Conservation (phyloP, 495 filamentous ascomycete species). For the Neurospora africana region DNA sequence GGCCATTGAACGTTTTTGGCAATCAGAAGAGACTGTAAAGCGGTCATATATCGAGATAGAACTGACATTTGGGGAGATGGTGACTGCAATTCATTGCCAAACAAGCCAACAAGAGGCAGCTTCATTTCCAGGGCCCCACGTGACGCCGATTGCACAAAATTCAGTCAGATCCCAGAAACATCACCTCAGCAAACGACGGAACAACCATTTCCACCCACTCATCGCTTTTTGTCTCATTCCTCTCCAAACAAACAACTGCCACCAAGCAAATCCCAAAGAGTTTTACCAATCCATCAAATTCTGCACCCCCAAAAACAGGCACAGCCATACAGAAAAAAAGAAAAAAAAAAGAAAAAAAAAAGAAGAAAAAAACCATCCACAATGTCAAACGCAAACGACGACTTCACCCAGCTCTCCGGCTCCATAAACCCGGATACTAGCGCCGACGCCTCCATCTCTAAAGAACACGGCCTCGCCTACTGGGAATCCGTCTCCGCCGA, state of each 20-base stretch:
- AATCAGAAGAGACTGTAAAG: background rate
- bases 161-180: background rate
- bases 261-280: background rate
- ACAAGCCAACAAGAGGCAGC: background rate
- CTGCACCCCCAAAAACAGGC: background rate
- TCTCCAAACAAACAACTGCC: background rate
- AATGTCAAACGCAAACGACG: background rate
- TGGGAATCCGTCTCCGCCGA: slow-evolving; percentile 65
- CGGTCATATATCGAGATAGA: background rate
- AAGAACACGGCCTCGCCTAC: slow-evolving; percentile 49
- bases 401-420: background rate
- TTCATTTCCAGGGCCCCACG: background rate
- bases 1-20: background rate
- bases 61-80: background rate
- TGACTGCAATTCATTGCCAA: background rate
- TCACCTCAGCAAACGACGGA: background rate
- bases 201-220: background rate
- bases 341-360: background rate
- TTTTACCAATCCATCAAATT: background rate
- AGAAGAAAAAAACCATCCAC: background rate
- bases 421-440: background rate
- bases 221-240: background rate
- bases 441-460: slow-evolving; percentile 28
- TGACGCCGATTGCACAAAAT: background rate
- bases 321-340: too few species aligned